Evolutionary conservation across 768 basidiomycete species (phyloP), one percentile per base, ranked within the genome.

Genomic region (Rhodosporidiobolus odoratus): DNA sequence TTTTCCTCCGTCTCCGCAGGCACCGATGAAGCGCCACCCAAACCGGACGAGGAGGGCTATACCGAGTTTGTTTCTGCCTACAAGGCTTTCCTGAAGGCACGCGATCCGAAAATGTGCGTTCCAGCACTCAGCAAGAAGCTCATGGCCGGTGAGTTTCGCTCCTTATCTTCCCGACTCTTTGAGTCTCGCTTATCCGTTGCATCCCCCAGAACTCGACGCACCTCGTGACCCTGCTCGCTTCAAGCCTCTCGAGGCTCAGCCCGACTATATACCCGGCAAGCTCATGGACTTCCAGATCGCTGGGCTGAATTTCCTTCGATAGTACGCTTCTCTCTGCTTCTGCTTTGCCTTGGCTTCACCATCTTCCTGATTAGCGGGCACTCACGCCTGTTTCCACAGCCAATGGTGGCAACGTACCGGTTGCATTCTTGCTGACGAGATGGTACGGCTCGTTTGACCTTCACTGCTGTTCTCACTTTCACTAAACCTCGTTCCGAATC

Each of bases 361-460:
- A 89, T 13, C 87, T 89, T 37, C 90, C 89, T 41, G 87, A 91
- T 62, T 90, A 90, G 64, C 91, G 6, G n/a, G n/a, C n/a, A n/a
- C n/a, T n/a, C n/a, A n/a, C n/a, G n/a, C n/a, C n/a, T n/a, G 30
- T 9, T 32, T 43, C 19, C 6, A n/a, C 37, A 85, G 88, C 73
- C 91, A 92, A 71, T 94, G 92, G 92, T 91, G 88, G 87, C 87
- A 85, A 72, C 84, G 82, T 52, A 91, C 91, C 71, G 86, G 86
- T 52, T 91, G 88, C 71, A 94, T 94, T 72, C 84, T 98, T 30
- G 95, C 96, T 4, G 96, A 99, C 78, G 96, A 98, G 79, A 98
- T 99, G 96, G 78, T 62, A 21, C 21, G 35, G 12, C 34, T 30
- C 23, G n/a, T 47, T 15, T 17, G 3, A 23, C 30, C 27, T 27